Conservation (phyloP, 257 asterid species). For the Solanum habrochaites region DNA sequence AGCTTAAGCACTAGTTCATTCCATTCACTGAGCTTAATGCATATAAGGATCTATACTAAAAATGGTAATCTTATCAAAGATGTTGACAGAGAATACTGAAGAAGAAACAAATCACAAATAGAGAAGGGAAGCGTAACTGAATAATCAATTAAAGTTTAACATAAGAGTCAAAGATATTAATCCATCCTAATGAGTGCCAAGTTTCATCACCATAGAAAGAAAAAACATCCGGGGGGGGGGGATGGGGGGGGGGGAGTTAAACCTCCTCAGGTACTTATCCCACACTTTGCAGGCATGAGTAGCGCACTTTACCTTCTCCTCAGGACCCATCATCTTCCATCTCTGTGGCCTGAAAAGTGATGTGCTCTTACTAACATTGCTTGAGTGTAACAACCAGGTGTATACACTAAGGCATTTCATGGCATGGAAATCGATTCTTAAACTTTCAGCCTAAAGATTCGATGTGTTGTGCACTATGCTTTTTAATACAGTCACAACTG, state of each 20-base stretch:
- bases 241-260: too few species aligned
- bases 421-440: slow-evolving; percentile 21
- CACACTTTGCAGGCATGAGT: slow-evolving; percentile 63
- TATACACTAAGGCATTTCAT: background rate
- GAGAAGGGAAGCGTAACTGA: background rate
- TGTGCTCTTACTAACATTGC: background rate
- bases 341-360: slow-evolving; percentile 66
- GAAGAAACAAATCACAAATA: too few species aligned
- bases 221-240: background rate
- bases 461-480: slow-evolving; percentile 83
- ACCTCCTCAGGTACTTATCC: slow-evolving; percentile 88
- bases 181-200: background rate
- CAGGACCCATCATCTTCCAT: slow-evolving; percentile 77
- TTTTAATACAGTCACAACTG: slow-evolving; percentile 89
- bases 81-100: background rate
- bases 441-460: slow-evolving; percentile 86
- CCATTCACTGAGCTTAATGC: too few species aligned
- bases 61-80: background rate
- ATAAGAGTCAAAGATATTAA: background rate
- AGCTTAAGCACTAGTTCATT: too few species aligned
- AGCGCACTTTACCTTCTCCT: too few species aligned
- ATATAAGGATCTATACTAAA: too few species aligned
- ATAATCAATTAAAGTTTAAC: background rate
- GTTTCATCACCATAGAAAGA: background rate
- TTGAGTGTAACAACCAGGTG: background rate